phyloP scores from a whole-genome alignment of 1,284 basidiomycete species.

The Pseudozyma pruni region DNA sequence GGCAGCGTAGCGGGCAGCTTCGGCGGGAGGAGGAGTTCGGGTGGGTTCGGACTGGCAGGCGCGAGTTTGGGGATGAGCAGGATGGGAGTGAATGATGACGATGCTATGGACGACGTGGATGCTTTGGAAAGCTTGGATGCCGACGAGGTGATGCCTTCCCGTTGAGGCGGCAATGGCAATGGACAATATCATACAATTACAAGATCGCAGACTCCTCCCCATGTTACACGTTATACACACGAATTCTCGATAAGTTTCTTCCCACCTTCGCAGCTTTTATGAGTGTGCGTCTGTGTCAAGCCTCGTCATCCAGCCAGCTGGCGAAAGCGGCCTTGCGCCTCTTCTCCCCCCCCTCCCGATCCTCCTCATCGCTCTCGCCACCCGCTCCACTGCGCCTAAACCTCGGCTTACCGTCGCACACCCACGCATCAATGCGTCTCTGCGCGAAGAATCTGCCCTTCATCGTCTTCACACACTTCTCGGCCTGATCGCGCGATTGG shows the following conservation, averaged over 20 bases:
- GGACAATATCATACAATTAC: background rate
- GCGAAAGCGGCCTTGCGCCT: constrained; percentile 26
- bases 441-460: constrained; percentile 91
- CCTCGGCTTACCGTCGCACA: constrained; percentile 82
- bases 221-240: background rate
- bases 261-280: too few relatives aligned
- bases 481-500: constrained; percentile 83
- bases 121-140: constrained; percentile 18
- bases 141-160: constrained; percentile 33
- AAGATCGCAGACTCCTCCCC: background rate
- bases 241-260: background rate
- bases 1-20: constrained; percentile 54
- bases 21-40: constrained; percentile 48
- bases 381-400: constrained; percentile 75
- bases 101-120: constrained; percentile 32
- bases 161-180: background rate
- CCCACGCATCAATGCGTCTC: constrained; percentile 80
- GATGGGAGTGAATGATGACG: constrained; percentile 54
- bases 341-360: constrained; percentile 15
- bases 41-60: constrained; percentile 46
- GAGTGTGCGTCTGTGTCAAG: too few relatives aligned
- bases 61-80: constrained; percentile 58
- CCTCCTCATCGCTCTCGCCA: constrained; percentile 30
- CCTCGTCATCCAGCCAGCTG: constrained; percentile 16
- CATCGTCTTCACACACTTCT: constrained; percentile 95